A percentile compares a stretch with the other conserved stretches of the same genome.
phyloP scores from a whole-genome alignment of 148 eudicot species.

The Rhododendron ferrugineum region DNA sequence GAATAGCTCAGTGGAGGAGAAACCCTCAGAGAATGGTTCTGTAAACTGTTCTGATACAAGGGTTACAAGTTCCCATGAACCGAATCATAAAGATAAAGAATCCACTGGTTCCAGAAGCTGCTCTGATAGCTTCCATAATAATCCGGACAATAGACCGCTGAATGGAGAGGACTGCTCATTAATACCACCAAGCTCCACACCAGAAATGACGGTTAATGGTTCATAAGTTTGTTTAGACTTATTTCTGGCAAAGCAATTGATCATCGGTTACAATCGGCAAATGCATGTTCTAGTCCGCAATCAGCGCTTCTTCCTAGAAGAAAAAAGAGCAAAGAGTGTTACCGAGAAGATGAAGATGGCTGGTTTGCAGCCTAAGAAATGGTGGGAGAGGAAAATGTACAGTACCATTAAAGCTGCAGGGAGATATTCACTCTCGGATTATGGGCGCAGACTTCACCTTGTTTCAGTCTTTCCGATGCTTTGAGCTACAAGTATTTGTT shows the following conservation, averaged over 20 bases:
- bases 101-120: slow-evolving; percentile 24
- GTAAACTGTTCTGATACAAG: slow-evolving; percentile 24
- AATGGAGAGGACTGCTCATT: slow-evolving; percentile 40
- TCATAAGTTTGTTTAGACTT: slow-evolving; percentile 29
- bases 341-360: neutral
- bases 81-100: slow-evolving; percentile 18
- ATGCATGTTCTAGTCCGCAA: slow-evolving; percentile 3
- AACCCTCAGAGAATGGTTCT: slow-evolving; percentile 27
- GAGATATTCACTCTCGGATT: neutral
- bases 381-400: slow-evolving; percentile 30
- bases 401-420: slow-evolving; percentile 24
- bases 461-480: slow-evolving; percentile 9
- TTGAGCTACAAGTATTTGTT: slow-evolving; percentile 11
- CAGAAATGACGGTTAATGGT: slow-evolving; percentile 71
- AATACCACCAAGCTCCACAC: slow-evolving; percentile 43
- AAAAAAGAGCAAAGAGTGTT: neutral
- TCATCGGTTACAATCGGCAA: neutral
- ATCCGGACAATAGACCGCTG: slow-evolving; percentile 33
- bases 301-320: neutral
- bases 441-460: slow-evolving; percentile 5
- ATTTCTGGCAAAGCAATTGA: neutral
- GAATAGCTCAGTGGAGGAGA: slow-evolving; percentile 30
- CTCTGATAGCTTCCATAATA: slow-evolving; percentile 25
- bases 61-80: slow-evolving; percentile 21
- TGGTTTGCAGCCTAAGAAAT: slow-evolving; percentile 1